Evolutionary conservation across 129 eudicot genomes (phyloP), one percentile per base, ranked within the genome.

Genomic region (Chrysanthemum seticuspe): DNA sequence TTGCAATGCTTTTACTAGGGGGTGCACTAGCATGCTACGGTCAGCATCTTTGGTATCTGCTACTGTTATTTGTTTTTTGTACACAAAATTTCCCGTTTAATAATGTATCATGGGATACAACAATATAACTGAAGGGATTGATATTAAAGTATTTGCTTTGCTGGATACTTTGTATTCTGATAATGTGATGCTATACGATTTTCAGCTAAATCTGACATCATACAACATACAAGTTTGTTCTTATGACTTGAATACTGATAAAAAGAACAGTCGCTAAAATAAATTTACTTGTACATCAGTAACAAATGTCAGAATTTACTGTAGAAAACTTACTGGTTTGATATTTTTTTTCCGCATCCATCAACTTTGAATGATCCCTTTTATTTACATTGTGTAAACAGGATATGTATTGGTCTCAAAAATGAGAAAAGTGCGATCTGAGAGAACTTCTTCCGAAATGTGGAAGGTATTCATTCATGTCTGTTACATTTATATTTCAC

Each of bases 371-470:
- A 47, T 27, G 47, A 40, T 64, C 3, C 63, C 79, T 53, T 52
- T 12, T 13, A 25, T 56, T 57, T 3, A 60, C 21, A 36, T 31
- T 62, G 10, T 66, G 10, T 53, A 2, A 71, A 66, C 89, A 93
- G 98, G 97, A 59, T 81, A 87, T 65, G 67, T 84, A 34, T 64
- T 93, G 79, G 92, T 84, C 83, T 81, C 86, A 86, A 93, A 90
- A 86, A 93, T 90, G 98, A 87, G 84, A 48, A 89, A 87, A 84
- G 90, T 93, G 71, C 85, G 97, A 80, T 84, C 97, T 11, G 98
- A 93, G 73, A 83, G 91, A 75, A 87, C 95, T 67, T 82, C 92
- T 71, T 87, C 90, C 15, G 98, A 93, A 83, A 89, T 80, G 87
- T 73, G 92, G 97, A 93, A 93, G 98, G 98, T 93, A 85, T 16